phyloP scores from a whole-genome alignment of 371 early-diverging fungal genomes.

The Mucor velutinosus region DNA sequence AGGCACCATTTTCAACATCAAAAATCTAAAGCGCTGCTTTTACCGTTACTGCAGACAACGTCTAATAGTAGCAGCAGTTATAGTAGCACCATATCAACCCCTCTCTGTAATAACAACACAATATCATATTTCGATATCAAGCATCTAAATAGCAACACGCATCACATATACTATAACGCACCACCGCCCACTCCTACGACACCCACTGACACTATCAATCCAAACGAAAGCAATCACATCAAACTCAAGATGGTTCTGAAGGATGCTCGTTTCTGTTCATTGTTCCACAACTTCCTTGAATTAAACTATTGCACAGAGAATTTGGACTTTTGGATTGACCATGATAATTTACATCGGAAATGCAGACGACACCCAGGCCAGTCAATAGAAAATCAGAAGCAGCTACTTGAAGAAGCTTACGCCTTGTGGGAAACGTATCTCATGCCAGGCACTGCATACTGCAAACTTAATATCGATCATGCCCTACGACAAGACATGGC shows the following conservation, averaged over 20 bases:
- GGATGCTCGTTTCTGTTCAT: slow-evolving; percentile 40
- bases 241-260: slow-evolving; percentile 54
- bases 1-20: not conserved
- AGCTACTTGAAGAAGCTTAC: slow-evolving; percentile 50
- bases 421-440: slow-evolving; percentile 52
- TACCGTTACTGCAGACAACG: not conserved
- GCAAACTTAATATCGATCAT: slow-evolving; percentile 50
- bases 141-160: too few species aligned
- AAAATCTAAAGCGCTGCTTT: not conserved
- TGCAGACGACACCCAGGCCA: slow-evolving; percentile 3
- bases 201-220: slow-evolving; percentile 18
- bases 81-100: not conserved
- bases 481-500: slow-evolving; percentile 26
- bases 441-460: slow-evolving; percentile 29
- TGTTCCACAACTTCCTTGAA: slow-evolving; percentile 55
- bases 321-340: slow-evolving; percentile 58
- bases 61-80: not conserved
- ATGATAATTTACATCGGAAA: slow-evolving; percentile 21
- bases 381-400: slow-evolving; percentile 4
- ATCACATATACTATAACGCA: not conserved
- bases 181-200: not conserved
- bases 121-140: not conserved
- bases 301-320: slow-evolving; percentile 61
- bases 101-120: not conserved
- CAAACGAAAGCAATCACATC: slow-evolving; percentile 48